Percentiles rank a stretch among this genome's conserved stretches.
Evolutionary conservation across 2,329 filamentous ascomycete species (phyloP).

Genomic region (Aspergillus sp.): DNA sequence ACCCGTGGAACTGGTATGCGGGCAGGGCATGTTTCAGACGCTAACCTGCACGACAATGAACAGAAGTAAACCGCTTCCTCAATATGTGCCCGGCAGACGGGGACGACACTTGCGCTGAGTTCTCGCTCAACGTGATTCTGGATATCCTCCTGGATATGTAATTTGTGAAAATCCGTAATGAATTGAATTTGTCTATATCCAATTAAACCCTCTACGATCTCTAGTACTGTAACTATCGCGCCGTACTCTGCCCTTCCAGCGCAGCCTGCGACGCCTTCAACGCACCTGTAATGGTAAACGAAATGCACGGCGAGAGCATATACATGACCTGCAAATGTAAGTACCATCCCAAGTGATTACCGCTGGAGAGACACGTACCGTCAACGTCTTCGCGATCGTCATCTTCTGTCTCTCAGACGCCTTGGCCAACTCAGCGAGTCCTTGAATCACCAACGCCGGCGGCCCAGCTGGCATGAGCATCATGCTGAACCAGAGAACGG

Average conservation of each 20-base stretch:
- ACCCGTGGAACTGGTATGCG: not conserved
- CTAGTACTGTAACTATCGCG: not conserved
- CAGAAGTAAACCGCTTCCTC: slow-evolving; percentile 24
- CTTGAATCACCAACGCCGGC: slow-evolving; percentile 54
- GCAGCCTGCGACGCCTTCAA: slow-evolving; percentile 29
- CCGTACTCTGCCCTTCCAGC: not conserved
- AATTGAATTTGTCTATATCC: not conserved
- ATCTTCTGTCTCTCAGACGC: slow-evolving; percentile 50
- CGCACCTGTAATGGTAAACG: slow-evolving; percentile 32
- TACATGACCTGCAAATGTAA: slow-evolving; percentile 29
- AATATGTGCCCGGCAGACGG: slow-evolving; percentile 1
- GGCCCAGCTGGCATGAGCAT: slow-evolving; percentile 61
- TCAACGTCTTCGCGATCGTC: slow-evolving; percentile 54
- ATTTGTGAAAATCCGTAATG: not conserved
- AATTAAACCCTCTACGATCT: not conserved
- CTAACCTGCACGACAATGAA: no score
- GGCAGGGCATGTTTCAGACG: no score
- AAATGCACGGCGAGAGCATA: slow-evolving; percentile 30
- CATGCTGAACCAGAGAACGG: slow-evolving; percentile 65
- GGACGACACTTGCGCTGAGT: slow-evolving; percentile 5
- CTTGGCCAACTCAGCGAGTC: slow-evolving; percentile 50
- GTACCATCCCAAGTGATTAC: not conserved
- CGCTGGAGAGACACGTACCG: slow-evolving; percentile 34
- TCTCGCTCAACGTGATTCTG: slow-evolving; percentile 9
- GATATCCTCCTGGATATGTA: slow-evolving; percentile 14